Base-by-base conservation (phyloP, 1,139 yeast species). In the Pichia kudriavzevii region DNA sequence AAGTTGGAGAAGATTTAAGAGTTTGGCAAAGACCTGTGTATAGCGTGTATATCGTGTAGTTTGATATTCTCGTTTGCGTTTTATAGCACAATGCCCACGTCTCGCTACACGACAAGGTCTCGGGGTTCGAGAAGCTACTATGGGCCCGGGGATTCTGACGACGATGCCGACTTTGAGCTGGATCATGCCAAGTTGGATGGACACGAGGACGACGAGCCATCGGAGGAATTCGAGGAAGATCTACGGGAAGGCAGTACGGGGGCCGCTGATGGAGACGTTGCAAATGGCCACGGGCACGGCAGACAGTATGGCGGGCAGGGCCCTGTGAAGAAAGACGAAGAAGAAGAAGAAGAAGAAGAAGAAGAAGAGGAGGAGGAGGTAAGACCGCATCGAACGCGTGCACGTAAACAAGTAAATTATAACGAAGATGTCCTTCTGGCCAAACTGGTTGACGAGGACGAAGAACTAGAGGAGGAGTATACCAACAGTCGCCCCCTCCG, bases 321-420 rank as follows among this genome's bases (percentile, higher is more conserved):
- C n/a, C n/a, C 23, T 37, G 32, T 61, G 54, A 32, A 31, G 12
- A 18, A 28, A 5, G 36, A 38, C 16, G 37, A 40, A n/a, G 45
- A 40, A 7, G 31, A 18, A 19, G 41, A 34, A 10, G 46, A 43
- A 5, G 45, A 38, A 15, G 47, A 41, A 1, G 52, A 49, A 7
- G 64, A 53, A 1, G 64, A 56, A 8, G 66, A 58, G 3, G 66
- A 59, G 11, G 68, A 60, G 12, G 65, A 52, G 7, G 26, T 42
- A 6, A 55, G 46, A 28, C 35, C 48, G 31, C 53, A 40, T 21
- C 40, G 51, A 34, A 49, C 46, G 35, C 52, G 56, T 34, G 38
- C 46, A 28, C 46, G 51, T 19, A 43, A 45, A 22, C 32, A 46
- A 13, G 51, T 58, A 22, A 53, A 54, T 30, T 59, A 58, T 38